Base-by-base conservation (phyloP, 768 basidiomycete genomes). In the Trametes maxima region DNA sequence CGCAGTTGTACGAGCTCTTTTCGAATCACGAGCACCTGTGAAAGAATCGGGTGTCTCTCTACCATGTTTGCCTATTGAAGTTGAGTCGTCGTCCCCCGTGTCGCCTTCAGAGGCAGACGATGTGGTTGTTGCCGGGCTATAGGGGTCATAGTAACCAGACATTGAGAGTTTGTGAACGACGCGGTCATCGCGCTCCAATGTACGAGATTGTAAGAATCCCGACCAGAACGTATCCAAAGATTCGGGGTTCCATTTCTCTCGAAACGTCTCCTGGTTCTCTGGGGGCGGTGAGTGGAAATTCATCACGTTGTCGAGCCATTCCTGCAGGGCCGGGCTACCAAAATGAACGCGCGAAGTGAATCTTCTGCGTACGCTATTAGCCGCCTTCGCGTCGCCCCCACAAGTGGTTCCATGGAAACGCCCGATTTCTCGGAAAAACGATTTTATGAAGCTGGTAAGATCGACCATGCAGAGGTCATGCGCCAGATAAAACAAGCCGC, bases 261-360 rank as follows among this genome's bases (percentile, higher is more conserved):
- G 5, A 19, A 2, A 50, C 24, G 11, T 16, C 24, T 48, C 46
- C 24, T 24, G 6, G 48, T 10, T 10, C 2, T 14, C 48, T 3
- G 28, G 16, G 11, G 25, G 44, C 28, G 57, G 43, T n/a, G 22
- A 14, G 33, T 43, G 40, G 35, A 33, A 49, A 25, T 58, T 17
- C 57, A 58, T 43, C 25, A 58, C 39, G 39, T 24, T 50, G 5
- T 50, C 17, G 13, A 58, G 24, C 57, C 57, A 58, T 8, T 58
- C 57, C 14, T 50, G 24, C 2, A 58, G 22, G 0, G 39, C 57
- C 7, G 57, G 11, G 39, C 40, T 42, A 19, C 48, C 17, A 16
- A 50, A 58, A 0, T 42, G 21, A 17, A 50, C 11, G 16, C 13
- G 14, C 12, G 24, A 3, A 17, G 47, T 57, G 16, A 8, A 57